These are phyloP conservation scores for Leishmania braziliensis DNA, from an alignment of 208 protist genomes.

Conservation along the genomic window DNA sequence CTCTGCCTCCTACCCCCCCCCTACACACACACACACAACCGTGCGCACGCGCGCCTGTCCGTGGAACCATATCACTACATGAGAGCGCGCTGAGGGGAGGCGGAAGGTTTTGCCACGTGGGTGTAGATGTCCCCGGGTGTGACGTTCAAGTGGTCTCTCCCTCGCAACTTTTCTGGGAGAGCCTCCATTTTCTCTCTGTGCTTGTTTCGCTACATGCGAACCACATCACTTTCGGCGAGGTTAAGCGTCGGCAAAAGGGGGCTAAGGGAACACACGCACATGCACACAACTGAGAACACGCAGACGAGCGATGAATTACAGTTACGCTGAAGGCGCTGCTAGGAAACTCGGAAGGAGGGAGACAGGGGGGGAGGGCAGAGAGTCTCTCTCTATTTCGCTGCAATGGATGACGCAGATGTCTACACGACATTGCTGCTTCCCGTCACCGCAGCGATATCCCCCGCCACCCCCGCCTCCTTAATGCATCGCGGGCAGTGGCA, in stretches of 20 bases:
- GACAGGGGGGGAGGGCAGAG: background rate
- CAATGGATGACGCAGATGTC: background rate
- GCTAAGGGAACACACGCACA: background rate
- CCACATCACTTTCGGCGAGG: background rate
- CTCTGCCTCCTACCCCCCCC: background rate
- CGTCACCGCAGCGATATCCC: background rate
- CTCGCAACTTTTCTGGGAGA: background rate
- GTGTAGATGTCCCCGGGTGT: too few relatives aligned
- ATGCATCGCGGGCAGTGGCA: conserved; percentile 63
- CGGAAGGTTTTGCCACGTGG: background rate
- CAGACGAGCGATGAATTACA: background rate
- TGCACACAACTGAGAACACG: background rate
- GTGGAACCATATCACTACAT: background rate
- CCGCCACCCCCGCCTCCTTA: conserved; percentile 11
- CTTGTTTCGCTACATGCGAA: background rate
- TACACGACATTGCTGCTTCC: background rate
- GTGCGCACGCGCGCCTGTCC: background rate
- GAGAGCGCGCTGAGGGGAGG: background rate
- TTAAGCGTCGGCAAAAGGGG: background rate
- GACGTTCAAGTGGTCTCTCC: too few relatives aligned
- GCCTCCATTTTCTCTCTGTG: background rate
- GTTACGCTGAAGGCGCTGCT: background rate
- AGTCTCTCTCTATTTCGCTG: background rate
- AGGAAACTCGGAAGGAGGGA: background rate
- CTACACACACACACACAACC: background rate